Conservation (phyloP, 768 basidiomycete species). For the Boletus edulis region DNA sequence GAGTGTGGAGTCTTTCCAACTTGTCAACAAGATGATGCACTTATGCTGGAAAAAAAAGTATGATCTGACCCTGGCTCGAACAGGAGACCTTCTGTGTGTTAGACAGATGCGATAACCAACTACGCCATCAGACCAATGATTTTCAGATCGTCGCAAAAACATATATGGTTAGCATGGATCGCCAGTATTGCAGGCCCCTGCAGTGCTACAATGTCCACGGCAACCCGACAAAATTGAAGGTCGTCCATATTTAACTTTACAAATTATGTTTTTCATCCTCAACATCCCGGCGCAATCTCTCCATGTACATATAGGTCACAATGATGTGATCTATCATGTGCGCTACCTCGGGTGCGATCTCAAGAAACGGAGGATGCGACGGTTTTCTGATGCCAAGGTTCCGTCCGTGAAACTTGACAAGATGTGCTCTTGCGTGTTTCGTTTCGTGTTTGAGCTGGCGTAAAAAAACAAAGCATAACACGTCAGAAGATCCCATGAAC, state of each 20-base stretch:
- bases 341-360: slow-evolving; percentile 23
- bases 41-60: background rate
- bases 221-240: background rate
- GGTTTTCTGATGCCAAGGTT: slow-evolving; percentile 18
- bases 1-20: no score
- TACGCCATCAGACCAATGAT: slow-evolving; percentile 54
- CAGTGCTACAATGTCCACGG: no score
- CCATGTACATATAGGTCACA: slow-evolving; percentile 32
- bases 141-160: background rate
- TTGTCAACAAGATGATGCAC: no score
- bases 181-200: no score
- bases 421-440: slow-evolving; percentile 8
- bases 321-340: slow-evolving; percentile 33
- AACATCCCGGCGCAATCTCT: slow-evolving; percentile 18
- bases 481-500: background rate
- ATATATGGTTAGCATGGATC: no score
- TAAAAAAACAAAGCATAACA: background rate
- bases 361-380: slow-evolving; percentile 24
- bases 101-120: slow-evolving; percentile 84
- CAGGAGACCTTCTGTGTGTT: slow-evolving; percentile 48
- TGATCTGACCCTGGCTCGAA: slow-evolving; percentile 23
- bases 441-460: slow-evolving; percentile 13
- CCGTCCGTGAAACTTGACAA: slow-evolving; percentile 19
- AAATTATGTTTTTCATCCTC: background rate
- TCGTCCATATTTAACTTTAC: background rate